Conservation (phyloP, 108 stramenopile genomes). For the Nitzschia inconspicua region DNA sequence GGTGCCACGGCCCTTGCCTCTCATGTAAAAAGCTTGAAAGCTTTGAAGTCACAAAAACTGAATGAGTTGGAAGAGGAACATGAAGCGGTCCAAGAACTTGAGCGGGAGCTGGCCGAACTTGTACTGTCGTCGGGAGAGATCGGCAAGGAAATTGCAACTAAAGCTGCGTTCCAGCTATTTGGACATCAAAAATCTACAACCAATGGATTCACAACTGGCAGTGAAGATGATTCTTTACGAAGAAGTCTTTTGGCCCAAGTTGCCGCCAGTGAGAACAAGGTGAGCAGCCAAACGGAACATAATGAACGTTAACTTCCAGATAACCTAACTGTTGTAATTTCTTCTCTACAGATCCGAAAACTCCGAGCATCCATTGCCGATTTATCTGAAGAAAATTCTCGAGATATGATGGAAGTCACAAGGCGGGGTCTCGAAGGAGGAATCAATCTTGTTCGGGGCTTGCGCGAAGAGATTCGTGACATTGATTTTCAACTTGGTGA, state of each 20-base stretch:
- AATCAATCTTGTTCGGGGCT: slow-evolving; percentile 46
- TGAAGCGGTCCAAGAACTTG: slow-evolving; percentile 43
- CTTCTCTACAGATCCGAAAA: slow-evolving; percentile 32
- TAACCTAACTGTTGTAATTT: background rate
- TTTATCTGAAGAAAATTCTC: slow-evolving; percentile 67
- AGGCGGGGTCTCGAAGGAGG: slow-evolving; percentile 65
- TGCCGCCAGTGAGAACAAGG: slow-evolving; percentile 46
- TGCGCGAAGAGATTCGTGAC: slow-evolving; percentile 67
- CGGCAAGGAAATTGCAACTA: slow-evolving; percentile 17
- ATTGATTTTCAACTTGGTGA: slow-evolving; percentile 52
- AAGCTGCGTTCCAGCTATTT: slow-evolving; percentile 2
- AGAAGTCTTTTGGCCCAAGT: slow-evolving; percentile 40
- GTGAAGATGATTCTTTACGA: slow-evolving; percentile 1
- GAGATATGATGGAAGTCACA: slow-evolving; percentile 60
- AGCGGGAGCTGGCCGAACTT: slow-evolving; percentile 58
- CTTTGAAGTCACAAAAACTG: slow-evolving; percentile 32
- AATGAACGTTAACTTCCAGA: background rate
- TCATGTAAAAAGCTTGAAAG: slow-evolving; percentile 66
- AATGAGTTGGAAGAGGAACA: slow-evolving; percentile 29
- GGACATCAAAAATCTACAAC: background rate
- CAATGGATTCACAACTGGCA: background rate
- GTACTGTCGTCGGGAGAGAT: slow-evolving; percentile 12
- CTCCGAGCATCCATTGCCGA: slow-evolving; percentile 69
- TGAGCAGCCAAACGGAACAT: background rate
- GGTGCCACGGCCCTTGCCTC: slow-evolving; percentile 66